Conservation (phyloP, 1,139 yeast species). For the Arxiozyma bovina region DNA sequence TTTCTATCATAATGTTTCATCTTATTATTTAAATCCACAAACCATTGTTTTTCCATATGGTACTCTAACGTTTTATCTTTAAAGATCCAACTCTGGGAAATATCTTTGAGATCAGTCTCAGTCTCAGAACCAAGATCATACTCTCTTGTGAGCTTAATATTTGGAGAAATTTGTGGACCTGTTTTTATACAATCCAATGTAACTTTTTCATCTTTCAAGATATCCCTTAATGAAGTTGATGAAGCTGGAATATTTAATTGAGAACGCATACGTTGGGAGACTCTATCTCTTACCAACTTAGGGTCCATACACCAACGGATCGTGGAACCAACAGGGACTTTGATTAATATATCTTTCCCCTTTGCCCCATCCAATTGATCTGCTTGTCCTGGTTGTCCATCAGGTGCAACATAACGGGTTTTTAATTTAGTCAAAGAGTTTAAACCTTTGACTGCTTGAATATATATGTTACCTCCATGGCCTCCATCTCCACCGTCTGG, state of each 20-base stretch:
- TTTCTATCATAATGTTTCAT: constrained; percentile 59
- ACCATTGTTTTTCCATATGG: constrained; percentile 56
- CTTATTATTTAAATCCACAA: constrained; percentile 49
- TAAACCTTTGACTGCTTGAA: constrained; percentile 66
- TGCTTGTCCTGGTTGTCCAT: constrained; percentile 64
- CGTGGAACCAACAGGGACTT: constrained; percentile 87
- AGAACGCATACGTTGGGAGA: constrained; percentile 10
- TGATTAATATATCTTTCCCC: constrained; percentile 70
- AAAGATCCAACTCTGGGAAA: constrained; percentile 50
- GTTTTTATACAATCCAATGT: constrained; percentile 22
- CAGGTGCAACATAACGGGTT: constrained; percentile 58
- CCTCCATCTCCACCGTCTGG: constrained; percentile 99
- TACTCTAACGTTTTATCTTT: constrained; percentile 65
- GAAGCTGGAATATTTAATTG: background rate
- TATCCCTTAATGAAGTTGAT: constrained; percentile 12
- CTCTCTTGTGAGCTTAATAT: constrained; percentile 48
- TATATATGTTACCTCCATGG: constrained; percentile 75
- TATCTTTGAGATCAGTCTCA: constrained; percentile 48
- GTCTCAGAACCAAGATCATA: constrained; percentile 54
- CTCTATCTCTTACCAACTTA: constrained; percentile 31
- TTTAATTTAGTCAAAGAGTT: constrained; percentile 63
- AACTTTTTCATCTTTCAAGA: constrained; percentile 12
- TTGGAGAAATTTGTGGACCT: background rate
- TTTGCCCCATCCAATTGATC: constrained; percentile 75
- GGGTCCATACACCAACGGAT: constrained; percentile 84